Percentiles rank a stretch among this genome's conserved stretches.
These are phyloP conservation scores for Russula foetens DNA, from an alignment of 768 basidiomycete genomes.

Conservation along the genomic window DNA sequence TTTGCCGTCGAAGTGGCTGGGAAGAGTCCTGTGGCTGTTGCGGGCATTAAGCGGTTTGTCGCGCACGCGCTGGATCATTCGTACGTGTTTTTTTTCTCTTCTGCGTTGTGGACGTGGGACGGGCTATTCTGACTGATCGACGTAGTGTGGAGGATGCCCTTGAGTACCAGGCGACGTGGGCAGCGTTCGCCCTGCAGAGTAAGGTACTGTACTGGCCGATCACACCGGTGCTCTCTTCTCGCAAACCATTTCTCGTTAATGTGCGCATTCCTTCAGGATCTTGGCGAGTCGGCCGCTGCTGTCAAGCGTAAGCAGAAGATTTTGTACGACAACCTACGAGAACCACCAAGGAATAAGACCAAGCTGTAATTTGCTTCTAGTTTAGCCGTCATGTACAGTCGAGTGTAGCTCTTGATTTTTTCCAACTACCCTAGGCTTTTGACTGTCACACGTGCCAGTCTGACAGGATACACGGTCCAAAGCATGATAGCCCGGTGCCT, in stretches of 20 bases:
- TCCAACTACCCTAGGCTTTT: no score
- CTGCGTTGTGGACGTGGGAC: neutral
- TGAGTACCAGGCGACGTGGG: slow-evolving; percentile 52
- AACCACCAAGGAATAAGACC: neutral
- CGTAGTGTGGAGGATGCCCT: slow-evolving; percentile 39
- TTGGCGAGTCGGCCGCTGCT: neutral
- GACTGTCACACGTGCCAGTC: no score
- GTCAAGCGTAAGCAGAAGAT: neutral
- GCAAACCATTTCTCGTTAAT: neutral
- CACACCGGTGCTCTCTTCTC: neutral
- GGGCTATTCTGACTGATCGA: neutral
- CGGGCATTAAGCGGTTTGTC: slow-evolving; percentile 70
- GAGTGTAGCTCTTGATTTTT: no score
- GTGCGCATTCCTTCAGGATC: slow-evolving; percentile 25
- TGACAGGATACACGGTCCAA: no score
- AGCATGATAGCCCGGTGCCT: no score
- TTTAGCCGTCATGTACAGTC: neutral
- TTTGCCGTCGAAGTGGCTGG: slow-evolving; percentile 56
- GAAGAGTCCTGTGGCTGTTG: slow-evolving; percentile 76
- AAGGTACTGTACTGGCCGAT: slow-evolving; percentile 29
- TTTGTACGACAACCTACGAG: neutral
- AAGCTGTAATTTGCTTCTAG: neutral
- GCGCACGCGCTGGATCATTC: slow-evolving; percentile 73
- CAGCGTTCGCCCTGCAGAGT: slow-evolving; percentile 36
- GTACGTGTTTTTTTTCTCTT: slow-evolving; percentile 31